Base-by-base conservation (phyloP, 2,329 filamentous ascomycete species). In the Teratosphaeria pseudoeucalypti region DNA sequence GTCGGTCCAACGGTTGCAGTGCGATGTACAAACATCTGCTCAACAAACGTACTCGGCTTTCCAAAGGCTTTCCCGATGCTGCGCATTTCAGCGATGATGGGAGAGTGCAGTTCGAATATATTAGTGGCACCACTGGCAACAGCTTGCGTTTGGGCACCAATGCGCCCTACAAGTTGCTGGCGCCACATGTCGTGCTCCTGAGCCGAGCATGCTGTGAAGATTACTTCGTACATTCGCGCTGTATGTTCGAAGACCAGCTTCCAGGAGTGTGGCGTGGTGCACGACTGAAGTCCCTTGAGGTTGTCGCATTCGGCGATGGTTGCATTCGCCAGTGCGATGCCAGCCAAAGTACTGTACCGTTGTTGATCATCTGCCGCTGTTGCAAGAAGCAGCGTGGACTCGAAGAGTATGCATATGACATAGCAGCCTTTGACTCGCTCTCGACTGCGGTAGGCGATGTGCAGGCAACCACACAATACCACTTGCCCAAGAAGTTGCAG, bases 231-330 rank as follows among this genome's bases (percentile, higher is more conserved):
- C 57, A 92, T 78, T 61, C 88, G 85, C 64, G 88, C 83, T 59
- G 87, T 81, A 64, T 84, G 83, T 70, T 94, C 86, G 68, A 97
- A 96, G 2, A 90, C 80, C 11, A 96, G 69, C 71, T 97, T 99
- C 92, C 92, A 97, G 1, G 91, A 94, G 72, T 89, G 89, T 0
- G 89, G 85, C 0, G 89, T 89, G 2, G 88, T 89, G 63, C 94
- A 87, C 68, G 91, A 96, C 78, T 92, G 90, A 7, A 97, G 72
- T 0, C 89, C 89, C 79, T 84, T 81, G 23, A 87, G 86, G 70
- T 92, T 92, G 68, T 92, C 87, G 3, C 83, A 77, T 59, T 88
- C 83, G 70, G 92, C 88, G 34, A 94, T 74, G 60, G 78, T 86
- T 56, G 85, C 77, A 61, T 83, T 84, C 53, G 78, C 79, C 34